These are phyloP conservation scores for Tolypocladium ophioglossoides DNA, from an alignment of 2,329 filamentous ascomycete species.

Conservation along the genomic window DNA sequence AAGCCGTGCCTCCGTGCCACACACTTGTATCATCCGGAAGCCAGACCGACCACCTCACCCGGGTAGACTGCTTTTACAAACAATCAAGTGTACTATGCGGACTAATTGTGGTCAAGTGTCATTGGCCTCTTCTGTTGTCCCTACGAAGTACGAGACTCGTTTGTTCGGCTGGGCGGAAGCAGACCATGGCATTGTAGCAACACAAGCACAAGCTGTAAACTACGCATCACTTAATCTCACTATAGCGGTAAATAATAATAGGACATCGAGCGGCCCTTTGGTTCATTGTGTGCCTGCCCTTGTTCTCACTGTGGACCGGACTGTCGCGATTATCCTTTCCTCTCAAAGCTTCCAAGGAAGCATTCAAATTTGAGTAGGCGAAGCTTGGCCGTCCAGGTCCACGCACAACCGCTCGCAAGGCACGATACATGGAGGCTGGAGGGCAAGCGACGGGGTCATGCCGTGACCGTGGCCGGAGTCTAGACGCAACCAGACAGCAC, in stretches of 20 bases:
- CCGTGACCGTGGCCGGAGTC: background rate
- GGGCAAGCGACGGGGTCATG: background rate
- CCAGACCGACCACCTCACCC: background rate
- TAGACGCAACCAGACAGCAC: background rate
- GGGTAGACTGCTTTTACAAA: background rate
- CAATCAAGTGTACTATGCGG: no score
- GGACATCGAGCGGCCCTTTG: background rate
- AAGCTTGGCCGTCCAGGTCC: background rate
- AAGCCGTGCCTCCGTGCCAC: background rate
- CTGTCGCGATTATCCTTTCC: no score
- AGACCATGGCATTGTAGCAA: no score
- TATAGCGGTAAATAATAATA: background rate
- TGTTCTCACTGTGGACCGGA: background rate
- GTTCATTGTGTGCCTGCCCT: background rate
- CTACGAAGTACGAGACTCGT: no score
- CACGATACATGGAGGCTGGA: background rate
- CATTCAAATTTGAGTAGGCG: no score
- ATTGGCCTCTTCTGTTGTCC: no score
- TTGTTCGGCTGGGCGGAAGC: no score
- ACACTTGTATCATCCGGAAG: background rate
- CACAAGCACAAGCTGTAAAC: background rate
- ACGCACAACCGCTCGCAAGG: no score
- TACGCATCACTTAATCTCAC: background rate
- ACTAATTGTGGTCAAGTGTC: no score
- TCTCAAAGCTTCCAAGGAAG: no score